Base-by-base conservation (phyloP, 1,139 yeast genomes). In the Yamadazyma kanchanaburiensis region DNA sequence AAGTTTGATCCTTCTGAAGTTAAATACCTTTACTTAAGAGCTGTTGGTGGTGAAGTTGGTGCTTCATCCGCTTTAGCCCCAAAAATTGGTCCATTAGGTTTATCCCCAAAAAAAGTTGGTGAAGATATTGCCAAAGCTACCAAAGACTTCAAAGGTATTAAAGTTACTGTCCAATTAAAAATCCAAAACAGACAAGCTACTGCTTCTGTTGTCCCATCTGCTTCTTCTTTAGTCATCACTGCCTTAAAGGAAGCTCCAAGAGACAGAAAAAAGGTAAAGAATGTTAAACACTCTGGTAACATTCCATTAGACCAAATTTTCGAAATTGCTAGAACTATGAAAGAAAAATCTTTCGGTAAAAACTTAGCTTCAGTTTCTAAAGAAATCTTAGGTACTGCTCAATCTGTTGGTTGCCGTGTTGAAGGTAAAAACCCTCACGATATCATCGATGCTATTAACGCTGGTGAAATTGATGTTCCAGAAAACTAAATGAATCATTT, bases 1-100 rank as follows among this genome's bases (percentile, higher is more conserved):
- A 86, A 91, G 80, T 79, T 89, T 77, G 98, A 91, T 74, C 99
- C 99, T 67, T 74, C 58, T 77, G 98, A 91, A 85, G 96, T 91
- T 68, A 89, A 89, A 76, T 87, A 77, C 85, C 80, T 91, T 77
- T 91, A 89, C 88, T 79, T 91, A 74, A 87, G 98, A 85, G 97
- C 98, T 73, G 94, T 89, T 57, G 99, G 98, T 84, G 98, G 99
- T 80, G 99, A 91, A 80, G 95, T 94, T 61, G 98, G 97, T 80
- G 96, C 97, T 64, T 89, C 98, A 48, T 86, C 98, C 53, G 96
- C 98, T 51, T 85, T 94, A 64, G 98, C 98, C 58, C 98, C 98
- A 69, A 91, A 91, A 88, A 91, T 91, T 66, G 99, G 99, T 85
- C 99, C 99, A 58, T 87, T 91, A 67, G 99, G 99, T 88, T 81